phyloP scores from a whole-genome alignment of 1,139 yeast species.

The Spathaspora sp. region DNA sequence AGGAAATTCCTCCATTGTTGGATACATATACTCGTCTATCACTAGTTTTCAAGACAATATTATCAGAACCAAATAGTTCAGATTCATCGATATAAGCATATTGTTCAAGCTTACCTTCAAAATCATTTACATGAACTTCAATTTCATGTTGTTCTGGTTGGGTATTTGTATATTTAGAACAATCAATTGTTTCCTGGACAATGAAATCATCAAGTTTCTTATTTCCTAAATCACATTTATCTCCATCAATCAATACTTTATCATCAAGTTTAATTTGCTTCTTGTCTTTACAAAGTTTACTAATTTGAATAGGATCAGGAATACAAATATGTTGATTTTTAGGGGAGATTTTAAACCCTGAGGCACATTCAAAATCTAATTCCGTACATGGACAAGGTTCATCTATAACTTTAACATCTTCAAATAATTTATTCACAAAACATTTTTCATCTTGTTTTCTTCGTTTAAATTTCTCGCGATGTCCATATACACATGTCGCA shows the following conservation, averaged over 20 bases:
- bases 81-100: slow-evolving; percentile 58
- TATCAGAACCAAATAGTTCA: slow-evolving; percentile 53
- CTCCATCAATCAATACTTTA: slow-evolving; percentile 48
- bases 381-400: slow-evolving; percentile 67
- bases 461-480: slow-evolving; percentile 62
- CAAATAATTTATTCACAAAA: slow-evolving; percentile 59
- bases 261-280: slow-evolving; percentile 30
- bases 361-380: slow-evolving; percentile 72
- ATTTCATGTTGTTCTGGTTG: slow-evolving; percentile 15
- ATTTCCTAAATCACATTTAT: slow-evolving; percentile 42
- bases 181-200: slow-evolving; percentile 25
- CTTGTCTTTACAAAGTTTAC: slow-evolving; percentile 24
- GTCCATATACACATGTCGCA: slow-evolving; percentile 74
- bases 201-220: slow-evolving; percentile 27
- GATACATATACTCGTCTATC: slow-evolving; percentile 59
- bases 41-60: slow-evolving; percentile 63
- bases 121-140: slow-evolving; percentile 16
- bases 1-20: slow-evolving; percentile 72
- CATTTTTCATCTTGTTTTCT: slow-evolving; percentile 72
- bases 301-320: slow-evolving; percentile 42
- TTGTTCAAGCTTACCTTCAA: slow-evolving; percentile 48
- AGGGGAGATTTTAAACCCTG: slow-evolving; percentile 48
- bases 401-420: slow-evolving; percentile 55
- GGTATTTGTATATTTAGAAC: slow-evolving; percentile 32
- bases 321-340: slow-evolving; percentile 49